Conservation (phyloP, 495 filamentous ascomycete species). For the Penicillium paxilli region DNA sequence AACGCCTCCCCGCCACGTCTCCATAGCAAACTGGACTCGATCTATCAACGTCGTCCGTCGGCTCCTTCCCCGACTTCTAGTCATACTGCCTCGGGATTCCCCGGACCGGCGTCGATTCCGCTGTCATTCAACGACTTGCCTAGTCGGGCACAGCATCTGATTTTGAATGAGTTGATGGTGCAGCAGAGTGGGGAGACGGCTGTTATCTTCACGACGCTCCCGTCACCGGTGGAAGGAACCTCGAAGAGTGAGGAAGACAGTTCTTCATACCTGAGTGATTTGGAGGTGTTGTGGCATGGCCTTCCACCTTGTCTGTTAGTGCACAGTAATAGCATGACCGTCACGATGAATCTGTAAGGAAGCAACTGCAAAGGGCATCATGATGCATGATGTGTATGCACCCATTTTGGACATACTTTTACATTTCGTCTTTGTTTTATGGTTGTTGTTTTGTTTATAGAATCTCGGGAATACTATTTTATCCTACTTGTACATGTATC, state of each 20-base stretch:
- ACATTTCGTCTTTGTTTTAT: background rate
- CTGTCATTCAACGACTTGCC: slow-evolving; percentile 86
- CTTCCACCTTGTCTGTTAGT: slow-evolving; percentile 72
- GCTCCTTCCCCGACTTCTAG: slow-evolving; percentile 19
- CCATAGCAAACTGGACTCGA: slow-evolving; percentile 44
- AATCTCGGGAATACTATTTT: too few relatives aligned
- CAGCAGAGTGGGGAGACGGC: slow-evolving; percentile 70
- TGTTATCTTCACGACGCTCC: slow-evolving; percentile 80
- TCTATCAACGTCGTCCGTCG: slow-evolving; percentile 48
- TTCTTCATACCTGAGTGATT: slow-evolving; percentile 69
- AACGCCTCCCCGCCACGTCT: slow-evolving; percentile 42
- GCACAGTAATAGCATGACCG: slow-evolving; percentile 89
- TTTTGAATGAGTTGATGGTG: slow-evolving; percentile 80
- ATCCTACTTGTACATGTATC: too few relatives aligned
- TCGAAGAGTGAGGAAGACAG: slow-evolving; percentile 67
- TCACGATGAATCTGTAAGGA: slow-evolving; percentile 74
- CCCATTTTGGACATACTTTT: background rate
- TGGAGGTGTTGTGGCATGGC: slow-evolving; percentile 71
- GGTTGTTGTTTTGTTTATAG: too few relatives aligned
- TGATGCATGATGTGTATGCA: slow-evolving; percentile 5
- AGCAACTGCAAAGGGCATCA: background rate
- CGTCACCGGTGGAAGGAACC: slow-evolving; percentile 75
- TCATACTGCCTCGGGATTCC: slow-evolving; percentile 47
- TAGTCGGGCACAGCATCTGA: slow-evolving; percentile 78
- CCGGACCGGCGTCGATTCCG: slow-evolving; percentile 56